Base-by-base conservation (phyloP, 345 rosid genomes). In the Citrus australasica region DNA sequence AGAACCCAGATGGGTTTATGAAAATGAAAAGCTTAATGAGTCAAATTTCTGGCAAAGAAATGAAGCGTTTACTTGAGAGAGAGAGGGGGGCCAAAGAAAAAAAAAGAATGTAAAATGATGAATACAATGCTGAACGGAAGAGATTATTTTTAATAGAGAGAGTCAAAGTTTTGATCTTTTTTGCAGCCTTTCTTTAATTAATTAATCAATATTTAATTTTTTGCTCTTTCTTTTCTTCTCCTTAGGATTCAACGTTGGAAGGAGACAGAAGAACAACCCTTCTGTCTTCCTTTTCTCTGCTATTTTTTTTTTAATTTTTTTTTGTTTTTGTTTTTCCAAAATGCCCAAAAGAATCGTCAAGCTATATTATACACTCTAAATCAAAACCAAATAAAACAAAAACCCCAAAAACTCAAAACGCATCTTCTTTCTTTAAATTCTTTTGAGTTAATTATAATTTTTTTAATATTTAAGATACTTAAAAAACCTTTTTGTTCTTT, bases 81-180 rank as follows among this genome's bases (percentile, higher is more conserved):
- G 9, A 4, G 27, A 14, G 17, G 4, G 30, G 27, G 3, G 27
- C 11, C 0, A 2, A 30, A 30, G n/a, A 21, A n/a, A 5, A 4
- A 3, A 69, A 16, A 30, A 40, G 28, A 76, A 62, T 69, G 76
- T 76, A 77, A 74, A 74, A 74, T 53, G 78, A 58, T 17, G 28
- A 58, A 68, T 30, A 30, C 38, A 79, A 67, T 8, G 69, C 60
- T 32, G 11, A 4, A 64, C 38, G 21, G 73, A 73, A 40, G 24
- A 32, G 8, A 33, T 16, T 2, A 35, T 37, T 19, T 35, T 33
- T 21, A 53, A 75, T n/a, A 51, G 64, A 58, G 21, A 30, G 72
- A 78, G 79, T 71, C 82, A 84, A 82, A 82, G 70, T 69, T 62
- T 61, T 66, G 30, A 27, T 51, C 17, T 28, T n/a, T 11, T 11